Evolutionary conservation across 2,329 filamentous ascomycete species (phyloP), one percentile per base, ranked within the genome.

Genomic region (Pseudogymnoascus sp.): DNA sequence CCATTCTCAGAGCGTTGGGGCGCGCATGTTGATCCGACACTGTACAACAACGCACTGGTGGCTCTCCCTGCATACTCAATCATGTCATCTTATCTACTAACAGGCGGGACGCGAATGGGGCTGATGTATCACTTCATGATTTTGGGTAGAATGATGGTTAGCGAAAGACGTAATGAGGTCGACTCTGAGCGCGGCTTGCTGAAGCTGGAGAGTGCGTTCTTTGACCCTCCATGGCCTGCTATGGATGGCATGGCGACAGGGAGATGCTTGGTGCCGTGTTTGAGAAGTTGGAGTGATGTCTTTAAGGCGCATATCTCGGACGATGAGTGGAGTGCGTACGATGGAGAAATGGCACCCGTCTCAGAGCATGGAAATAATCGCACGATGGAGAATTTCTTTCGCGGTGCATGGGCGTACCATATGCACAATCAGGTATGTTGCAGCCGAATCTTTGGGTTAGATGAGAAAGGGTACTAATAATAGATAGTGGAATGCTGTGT

Each of bases 321-420:
- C n/a, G 44, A 55, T 31, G 44, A 55, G 27, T 55, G 44, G 44
- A 55, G 44, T 33, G 44, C 44, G 13, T 55, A 55, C 31, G 44
- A 55, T 55, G 44, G 44, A 55, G 27, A 33, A 2, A 55, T 31
- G 44, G 44, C 44, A 9, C n/a, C 44, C n/a, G 7, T 31, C 7
- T 55, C 44, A 9, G 44, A 51, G 27, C 27, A 31, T 33, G 44
- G 44, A 12, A 55, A 55, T 9, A 55, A 55, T 12, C 44, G 44
- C 8, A 55, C 44, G 8, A 55, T 55, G 27, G 44, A 55, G 44
- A 55, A 55, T 17, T 55, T 55, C 44, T 55, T 55, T 8, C 44
- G 27, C 25, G 44, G 44, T 55, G 44, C 44, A 31, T 55, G 44
- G 44, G 44, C 44, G 8, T 55, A 55, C 44, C 44, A 55, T 55